Evolutionary conservation across 2,329 filamentous ascomycete genomes (phyloP).

Genomic region (Trichoderma sp.): DNA sequence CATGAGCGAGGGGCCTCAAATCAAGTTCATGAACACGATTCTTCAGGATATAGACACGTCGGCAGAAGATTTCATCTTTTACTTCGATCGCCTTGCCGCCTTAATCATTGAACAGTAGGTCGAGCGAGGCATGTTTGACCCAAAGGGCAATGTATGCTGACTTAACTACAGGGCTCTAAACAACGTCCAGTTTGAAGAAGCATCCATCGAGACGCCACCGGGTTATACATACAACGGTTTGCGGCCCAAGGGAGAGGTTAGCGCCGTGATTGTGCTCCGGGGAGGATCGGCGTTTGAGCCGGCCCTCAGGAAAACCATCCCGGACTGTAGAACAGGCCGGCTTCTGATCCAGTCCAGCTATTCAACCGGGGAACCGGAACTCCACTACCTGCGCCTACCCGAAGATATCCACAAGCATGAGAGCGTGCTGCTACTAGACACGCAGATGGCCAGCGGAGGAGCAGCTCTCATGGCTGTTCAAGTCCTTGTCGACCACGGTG

Average conservation of each 20-base stretch:
- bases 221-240: constrained; percentile 70
- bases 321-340: constrained; percentile 85
- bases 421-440: constrained; percentile 81
- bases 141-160: constrained; percentile 6
- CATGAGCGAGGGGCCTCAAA: constrained; percentile 73
- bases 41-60: constrained; percentile 75
- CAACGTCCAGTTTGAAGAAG: constrained; percentile 65
- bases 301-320: constrained; percentile 83
- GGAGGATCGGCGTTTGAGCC: constrained; percentile 87
- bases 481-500: constrained; percentile 92
- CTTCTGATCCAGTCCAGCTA: constrained; percentile 87
- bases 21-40: constrained; percentile 85
- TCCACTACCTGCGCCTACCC: constrained; percentile 84
- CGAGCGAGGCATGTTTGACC: neutral
- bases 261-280: constrained; percentile 82
- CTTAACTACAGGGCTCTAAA: constrained; percentile 62
- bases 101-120: constrained; percentile 74
- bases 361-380: constrained; percentile 81
- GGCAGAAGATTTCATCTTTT: constrained; percentile 93
- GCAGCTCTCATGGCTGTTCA: constrained; percentile 88
- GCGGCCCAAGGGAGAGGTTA: constrained; percentile 66
- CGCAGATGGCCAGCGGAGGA: constrained; percentile 92
- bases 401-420: constrained; percentile 69
- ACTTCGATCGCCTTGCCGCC: constrained; percentile 87
- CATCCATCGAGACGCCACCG: constrained; percentile 66